Conservation (phyloP, 768 basidiomycete species). For the Pleurotus giganteus region DNA sequence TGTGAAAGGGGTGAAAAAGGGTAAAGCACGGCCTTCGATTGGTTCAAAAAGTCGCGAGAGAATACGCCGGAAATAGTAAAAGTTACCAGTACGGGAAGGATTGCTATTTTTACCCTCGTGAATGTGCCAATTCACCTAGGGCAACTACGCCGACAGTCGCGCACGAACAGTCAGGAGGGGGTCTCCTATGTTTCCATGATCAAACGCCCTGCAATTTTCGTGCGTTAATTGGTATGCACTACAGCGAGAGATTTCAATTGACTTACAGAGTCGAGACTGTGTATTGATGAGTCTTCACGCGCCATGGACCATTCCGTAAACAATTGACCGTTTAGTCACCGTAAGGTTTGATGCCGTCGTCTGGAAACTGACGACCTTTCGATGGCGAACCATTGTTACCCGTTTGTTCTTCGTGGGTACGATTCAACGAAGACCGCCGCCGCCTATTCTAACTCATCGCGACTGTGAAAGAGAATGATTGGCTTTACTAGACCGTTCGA, state of each 20-base stretch:
- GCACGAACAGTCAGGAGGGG: no score
- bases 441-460: background rate
- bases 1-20: background rate
- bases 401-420: background rate
- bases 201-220: no score
- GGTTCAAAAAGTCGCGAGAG: background rate
- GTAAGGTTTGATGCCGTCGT: conserved; percentile 4
- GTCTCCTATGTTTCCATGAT: no score
- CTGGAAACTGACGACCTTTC: background rate
- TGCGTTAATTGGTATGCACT: no score
- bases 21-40: background rate
- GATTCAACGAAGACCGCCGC: background rate
- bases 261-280: no score
- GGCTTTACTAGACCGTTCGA: conserved; percentile 1
- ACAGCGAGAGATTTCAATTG: no score
- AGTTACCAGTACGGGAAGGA: background rate
- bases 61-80: background rate
- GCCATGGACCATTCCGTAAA: background rate
- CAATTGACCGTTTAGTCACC: conserved; percentile 6
- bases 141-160: no score
- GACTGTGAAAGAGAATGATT: background rate
- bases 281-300: background rate
- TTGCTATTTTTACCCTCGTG: no score
- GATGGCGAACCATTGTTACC: background rate
- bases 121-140: no score